These are phyloP conservation scores for Schizothecium vesticola DNA, from an alignment of 495 filamentous ascomycete genomes.

Conservation along the genomic window DNA sequence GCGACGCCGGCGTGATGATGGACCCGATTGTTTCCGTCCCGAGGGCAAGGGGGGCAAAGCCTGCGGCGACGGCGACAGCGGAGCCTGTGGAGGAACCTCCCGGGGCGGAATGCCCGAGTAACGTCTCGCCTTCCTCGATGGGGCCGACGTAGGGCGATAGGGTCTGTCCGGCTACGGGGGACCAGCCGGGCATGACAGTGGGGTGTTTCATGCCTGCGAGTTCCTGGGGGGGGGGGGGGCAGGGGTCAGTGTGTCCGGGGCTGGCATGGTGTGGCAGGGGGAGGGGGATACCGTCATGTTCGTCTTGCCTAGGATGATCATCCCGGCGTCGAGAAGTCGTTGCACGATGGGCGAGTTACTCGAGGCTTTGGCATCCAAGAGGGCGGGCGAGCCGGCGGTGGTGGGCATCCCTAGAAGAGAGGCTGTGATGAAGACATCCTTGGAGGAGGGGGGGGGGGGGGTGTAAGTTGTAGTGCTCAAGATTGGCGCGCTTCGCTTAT, in stretches of 20 bases:
- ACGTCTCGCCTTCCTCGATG: conserved; percentile 23
- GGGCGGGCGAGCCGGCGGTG: conserved; percentile 31
- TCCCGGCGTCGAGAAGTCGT: conserved; percentile 35
- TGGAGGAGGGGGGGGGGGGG: too few species aligned
- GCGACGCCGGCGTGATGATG: conserved; percentile 34
- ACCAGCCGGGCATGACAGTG: conserved; percentile 38
- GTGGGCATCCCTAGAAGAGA: conserved; percentile 38
- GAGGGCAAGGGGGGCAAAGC: conserved; percentile 39
- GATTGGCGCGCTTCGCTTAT: too few species aligned
- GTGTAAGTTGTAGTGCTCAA: neutral
- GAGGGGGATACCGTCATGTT: conserved; percentile 29
- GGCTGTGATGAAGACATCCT: conserved; percentile 37
- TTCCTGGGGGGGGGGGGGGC: conserved; percentile 11
- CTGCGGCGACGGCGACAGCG: conserved; percentile 42
- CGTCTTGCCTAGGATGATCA: conserved; percentile 45
- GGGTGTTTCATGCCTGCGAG: conserved; percentile 29
- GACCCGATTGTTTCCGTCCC: conserved; percentile 48
- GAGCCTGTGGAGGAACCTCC: conserved; percentile 46
- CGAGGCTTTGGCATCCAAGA: conserved; percentile 10
- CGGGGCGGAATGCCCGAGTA: conserved; percentile 33
- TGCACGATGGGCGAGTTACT: conserved; percentile 17
- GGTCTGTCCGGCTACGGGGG: conserved; percentile 39
- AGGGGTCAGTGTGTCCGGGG: neutral
- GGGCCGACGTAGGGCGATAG: conserved; percentile 41
- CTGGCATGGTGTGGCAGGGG: neutral